Evolutionary conservation across 768 basidiomycete genomes (phyloP).

Genomic region (Hericium coralloides): DNA sequence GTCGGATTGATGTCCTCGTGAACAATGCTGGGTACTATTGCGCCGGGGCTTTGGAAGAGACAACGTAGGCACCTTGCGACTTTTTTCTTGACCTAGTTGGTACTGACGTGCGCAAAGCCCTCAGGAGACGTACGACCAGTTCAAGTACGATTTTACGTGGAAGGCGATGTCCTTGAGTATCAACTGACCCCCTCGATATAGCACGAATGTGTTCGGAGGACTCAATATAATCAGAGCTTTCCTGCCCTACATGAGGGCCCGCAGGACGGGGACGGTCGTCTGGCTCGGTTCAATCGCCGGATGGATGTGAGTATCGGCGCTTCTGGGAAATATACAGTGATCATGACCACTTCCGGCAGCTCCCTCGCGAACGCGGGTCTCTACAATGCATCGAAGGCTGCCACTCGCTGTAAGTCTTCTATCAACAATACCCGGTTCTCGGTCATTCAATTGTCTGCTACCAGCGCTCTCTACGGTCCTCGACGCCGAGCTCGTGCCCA

Average conservation of each 20-base stretch:
- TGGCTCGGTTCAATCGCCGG: slow-evolving; percentile 11
- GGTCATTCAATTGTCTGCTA: background rate
- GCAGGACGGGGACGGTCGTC: slow-evolving; percentile 12
- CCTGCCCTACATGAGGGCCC: slow-evolving; percentile 15
- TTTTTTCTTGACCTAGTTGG: background rate
- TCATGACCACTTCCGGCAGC: background rate
- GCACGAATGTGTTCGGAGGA: slow-evolving; percentile 15
- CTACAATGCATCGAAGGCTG: background rate
- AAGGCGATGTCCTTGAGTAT: background rate
- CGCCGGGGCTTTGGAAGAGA: slow-evolving; percentile 15
- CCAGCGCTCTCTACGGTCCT: slow-evolving; percentile 12
- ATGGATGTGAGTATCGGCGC: background rate
- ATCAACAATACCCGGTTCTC: background rate
- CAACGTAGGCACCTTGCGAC: slow-evolving; percentile 1
- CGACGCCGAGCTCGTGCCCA: slow-evolving; percentile 10
- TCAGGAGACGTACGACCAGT: slow-evolving; percentile 15
- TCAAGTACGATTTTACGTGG: slow-evolving; percentile 1
- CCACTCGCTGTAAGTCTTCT: background rate
- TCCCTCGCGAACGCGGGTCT: background rate
- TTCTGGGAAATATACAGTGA: background rate
- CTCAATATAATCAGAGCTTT: slow-evolving; percentile 15
- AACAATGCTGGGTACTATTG: slow-evolving; percentile 7
- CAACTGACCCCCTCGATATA: background rate
- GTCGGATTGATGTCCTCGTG: slow-evolving; percentile 14
- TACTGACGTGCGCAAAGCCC: slow-evolving; percentile 6